These are phyloP conservation scores for Nicotiana sylvestris DNA, from an alignment of 257 asterid species.

Conservation along the genomic window DNA sequence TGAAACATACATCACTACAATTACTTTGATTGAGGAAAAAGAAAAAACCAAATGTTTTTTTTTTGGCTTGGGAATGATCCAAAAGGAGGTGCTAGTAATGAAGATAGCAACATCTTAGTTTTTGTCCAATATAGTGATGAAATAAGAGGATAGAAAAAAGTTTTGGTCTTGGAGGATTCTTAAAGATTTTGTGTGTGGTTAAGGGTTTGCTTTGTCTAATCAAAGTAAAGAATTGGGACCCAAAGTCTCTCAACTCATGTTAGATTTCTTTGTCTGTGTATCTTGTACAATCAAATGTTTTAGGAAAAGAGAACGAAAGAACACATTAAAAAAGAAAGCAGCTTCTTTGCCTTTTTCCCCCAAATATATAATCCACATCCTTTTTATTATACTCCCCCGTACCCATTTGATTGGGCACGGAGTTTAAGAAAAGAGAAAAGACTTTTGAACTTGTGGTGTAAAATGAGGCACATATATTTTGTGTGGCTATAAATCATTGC, in stretches of 20 bases:
- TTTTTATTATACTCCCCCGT: too few species aligned
- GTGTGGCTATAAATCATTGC: too few species aligned
- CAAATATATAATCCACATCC: neutral
- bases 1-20: neutral
- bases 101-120: neutral
- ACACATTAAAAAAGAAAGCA: neutral
- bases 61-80: neutral
- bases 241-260: slow-evolving; percentile 4
- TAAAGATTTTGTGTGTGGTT: slow-evolving; percentile 14
- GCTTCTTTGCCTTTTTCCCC: neutral
- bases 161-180: neutral
- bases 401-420: too few species aligned
- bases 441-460: too few species aligned
- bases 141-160: neutral
- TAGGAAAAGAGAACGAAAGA: neutral
- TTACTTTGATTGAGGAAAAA: neutral
- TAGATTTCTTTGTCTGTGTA: slow-evolving; percentile 25
- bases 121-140: neutral
- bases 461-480: too few species aligned
- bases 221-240: slow-evolving; percentile 18
- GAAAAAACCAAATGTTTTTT: neutral
- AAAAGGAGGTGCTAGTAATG: neutral
- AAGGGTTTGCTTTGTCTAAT: slow-evolving; percentile 18
- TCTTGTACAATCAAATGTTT: slow-evolving; percentile 11
- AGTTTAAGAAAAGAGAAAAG: too few species aligned